Evolutionary conservation across 495 filamentous ascomycete genomes (phyloP).

Genomic region (Apodospora peruviana): DNA sequence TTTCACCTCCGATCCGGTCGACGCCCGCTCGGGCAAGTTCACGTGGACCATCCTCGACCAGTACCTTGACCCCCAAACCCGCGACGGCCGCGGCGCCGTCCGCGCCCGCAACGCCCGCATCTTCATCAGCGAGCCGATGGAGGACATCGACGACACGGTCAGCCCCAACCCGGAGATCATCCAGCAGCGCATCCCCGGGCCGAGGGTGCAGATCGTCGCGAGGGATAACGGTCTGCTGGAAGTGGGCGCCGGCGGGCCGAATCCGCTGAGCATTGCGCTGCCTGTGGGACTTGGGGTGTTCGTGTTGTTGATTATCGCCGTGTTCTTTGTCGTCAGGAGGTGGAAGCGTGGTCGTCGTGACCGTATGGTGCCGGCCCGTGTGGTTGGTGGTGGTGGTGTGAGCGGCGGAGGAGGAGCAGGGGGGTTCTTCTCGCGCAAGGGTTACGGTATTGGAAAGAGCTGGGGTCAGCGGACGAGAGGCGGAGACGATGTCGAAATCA

Average conservation of each 20-base stretch:
- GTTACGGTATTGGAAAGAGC: not conserved
- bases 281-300: not conserved
- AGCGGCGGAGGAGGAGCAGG: not conserved
- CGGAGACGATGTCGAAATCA: conserved; percentile 2
- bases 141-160: not conserved
- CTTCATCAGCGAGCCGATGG: not conserved
- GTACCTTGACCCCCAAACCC: not conserved
- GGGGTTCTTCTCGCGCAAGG: not conserved
- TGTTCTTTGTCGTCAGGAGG: not conserved
- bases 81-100: not conserved
- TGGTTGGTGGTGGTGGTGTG: not conserved
- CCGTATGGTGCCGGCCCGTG: not conserved
- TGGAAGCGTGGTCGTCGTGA: not conserved
- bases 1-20: not conserved
- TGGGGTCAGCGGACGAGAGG: not conserved
- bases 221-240: not conserved
- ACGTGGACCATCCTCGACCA: not conserved
- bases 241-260: not conserved
- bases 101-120: not conserved
- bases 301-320: not conserved
- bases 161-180: not conserved
- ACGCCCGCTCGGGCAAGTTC: not conserved
- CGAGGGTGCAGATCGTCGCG: not conserved
- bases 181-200: not conserved
- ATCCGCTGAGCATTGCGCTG: conserved; percentile 1